Conservation (phyloP, 2,329 filamentous ascomycete genomes). For the Epicoccum nigrum region DNA sequence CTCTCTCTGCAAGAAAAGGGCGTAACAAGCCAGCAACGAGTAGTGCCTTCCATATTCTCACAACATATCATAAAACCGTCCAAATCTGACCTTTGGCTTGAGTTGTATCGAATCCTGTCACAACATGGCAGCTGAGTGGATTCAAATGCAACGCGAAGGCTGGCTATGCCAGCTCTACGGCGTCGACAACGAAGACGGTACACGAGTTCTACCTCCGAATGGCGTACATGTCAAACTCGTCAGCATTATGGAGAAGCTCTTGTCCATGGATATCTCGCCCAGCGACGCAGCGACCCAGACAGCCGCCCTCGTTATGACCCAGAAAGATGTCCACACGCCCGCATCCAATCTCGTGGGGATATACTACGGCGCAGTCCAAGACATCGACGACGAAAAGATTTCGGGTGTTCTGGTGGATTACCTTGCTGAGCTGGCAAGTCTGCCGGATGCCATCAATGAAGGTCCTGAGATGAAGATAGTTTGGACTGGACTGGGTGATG, state of each 20-base stretch:
- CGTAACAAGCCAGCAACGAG: no score
- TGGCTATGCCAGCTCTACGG: conserved; percentile 3
- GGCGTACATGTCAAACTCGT: background rate
- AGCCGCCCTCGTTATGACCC: background rate
- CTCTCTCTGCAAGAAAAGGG: background rate
- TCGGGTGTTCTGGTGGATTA: conserved; percentile 1
- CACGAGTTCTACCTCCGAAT: background rate
- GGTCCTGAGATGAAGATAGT: background rate
- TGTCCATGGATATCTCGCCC: background rate
- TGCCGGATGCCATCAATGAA: conserved; percentile 10
- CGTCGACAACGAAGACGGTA: background rate
- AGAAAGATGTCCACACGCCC: background rate
- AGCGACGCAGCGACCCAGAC: background rate
- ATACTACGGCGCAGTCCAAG: background rate
- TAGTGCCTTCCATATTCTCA: no score
- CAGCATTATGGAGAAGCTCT: background rate
- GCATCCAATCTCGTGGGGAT: background rate
- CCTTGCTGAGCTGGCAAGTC: conserved; percentile 11
- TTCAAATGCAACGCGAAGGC: background rate
- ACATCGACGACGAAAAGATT: background rate
- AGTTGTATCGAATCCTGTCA: no score
- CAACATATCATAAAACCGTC: no score
- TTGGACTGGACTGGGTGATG: background rate
- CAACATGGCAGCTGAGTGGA: background rate
- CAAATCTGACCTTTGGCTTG: no score